phyloP scores from a whole-genome alignment of 257 asterid species.

The Plantago major region DNA sequence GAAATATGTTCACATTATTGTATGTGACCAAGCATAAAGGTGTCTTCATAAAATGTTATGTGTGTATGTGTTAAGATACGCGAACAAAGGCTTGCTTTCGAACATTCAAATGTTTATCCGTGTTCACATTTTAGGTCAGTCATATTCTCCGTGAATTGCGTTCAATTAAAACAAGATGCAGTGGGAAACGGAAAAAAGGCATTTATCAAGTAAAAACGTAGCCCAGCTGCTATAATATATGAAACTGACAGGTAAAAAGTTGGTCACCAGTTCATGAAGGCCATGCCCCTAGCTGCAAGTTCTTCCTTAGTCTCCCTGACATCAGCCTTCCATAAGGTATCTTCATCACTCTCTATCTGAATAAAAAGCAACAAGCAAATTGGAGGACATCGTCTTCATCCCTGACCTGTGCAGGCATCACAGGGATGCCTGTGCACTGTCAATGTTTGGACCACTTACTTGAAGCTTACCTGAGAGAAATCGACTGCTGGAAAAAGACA shows the following conservation, averaged over 20 bases:
- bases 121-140: no score
- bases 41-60: no score
- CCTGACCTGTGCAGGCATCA: constrained; percentile 10
- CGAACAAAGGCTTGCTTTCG: no score
- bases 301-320: constrained; percentile 80
- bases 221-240: constrained; percentile 5
- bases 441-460: constrained; percentile 14
- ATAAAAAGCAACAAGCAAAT: constrained; percentile 21
- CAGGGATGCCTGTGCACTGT: constrained; percentile 13
- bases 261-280: constrained; percentile 70
- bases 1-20: no score
- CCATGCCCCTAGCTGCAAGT: constrained; percentile 69
- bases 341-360: constrained; percentile 87
- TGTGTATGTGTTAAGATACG: no score
- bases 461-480: constrained; percentile 61
- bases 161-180: constrained; percentile 1
- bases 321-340: constrained; percentile 70
- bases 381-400: constrained; percentile 11
- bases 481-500: constrained; percentile 81
- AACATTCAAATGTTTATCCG: no score
- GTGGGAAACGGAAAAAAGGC: constrained; percentile 1
- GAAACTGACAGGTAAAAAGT: constrained; percentile 10
- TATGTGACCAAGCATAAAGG: no score
- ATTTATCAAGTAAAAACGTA: not conserved
- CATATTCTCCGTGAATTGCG: no score